phyloP scores from a whole-genome alignment of 441 rosid genomes.

The Pelargonium australe region DNA sequence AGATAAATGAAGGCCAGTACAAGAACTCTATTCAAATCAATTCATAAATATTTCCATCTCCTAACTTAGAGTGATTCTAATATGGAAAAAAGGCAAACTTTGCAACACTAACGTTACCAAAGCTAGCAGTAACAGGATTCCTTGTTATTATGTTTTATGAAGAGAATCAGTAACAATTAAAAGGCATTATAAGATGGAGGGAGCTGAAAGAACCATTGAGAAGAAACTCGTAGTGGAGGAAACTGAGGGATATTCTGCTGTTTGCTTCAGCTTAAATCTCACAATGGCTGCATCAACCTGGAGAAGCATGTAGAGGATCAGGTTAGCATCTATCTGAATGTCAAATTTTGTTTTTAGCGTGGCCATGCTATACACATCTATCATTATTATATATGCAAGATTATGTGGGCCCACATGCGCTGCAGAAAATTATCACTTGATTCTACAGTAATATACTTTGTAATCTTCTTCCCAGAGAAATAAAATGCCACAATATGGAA shows the following conservation, averaged over 20 bases:
- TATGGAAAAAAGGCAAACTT: too few relatives aligned
- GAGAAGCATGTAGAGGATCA: constrained; percentile 17
- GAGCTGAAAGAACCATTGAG: constrained; percentile 54
- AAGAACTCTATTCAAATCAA: too few relatives aligned
- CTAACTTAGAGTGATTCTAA: too few relatives aligned
- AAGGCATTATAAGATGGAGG: constrained; percentile 8
- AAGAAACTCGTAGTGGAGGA: constrained; percentile 73
- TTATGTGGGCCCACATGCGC: neutral
- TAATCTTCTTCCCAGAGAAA: too few relatives aligned
- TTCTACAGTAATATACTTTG: too few relatives aligned
- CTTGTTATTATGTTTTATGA: neutral
- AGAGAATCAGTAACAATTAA: neutral
- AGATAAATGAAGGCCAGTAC: too few relatives aligned
- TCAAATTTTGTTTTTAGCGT: neutral
- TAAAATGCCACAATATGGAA: too few relatives aligned
- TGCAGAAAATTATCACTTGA: too few relatives aligned
- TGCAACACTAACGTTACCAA: neutral
- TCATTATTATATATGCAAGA: neutral
- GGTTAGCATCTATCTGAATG: neutral
- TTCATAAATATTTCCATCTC: too few relatives aligned
- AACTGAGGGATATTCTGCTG: constrained; percentile 69
- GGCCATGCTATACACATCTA: neutral
- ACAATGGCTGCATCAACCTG: constrained; percentile 97
- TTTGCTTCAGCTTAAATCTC: constrained; percentile 69
- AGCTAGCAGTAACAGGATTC: neutral